Conservation (phyloP, 495 filamentous ascomycete species). For the Penicillium ochrochloron region DNA sequence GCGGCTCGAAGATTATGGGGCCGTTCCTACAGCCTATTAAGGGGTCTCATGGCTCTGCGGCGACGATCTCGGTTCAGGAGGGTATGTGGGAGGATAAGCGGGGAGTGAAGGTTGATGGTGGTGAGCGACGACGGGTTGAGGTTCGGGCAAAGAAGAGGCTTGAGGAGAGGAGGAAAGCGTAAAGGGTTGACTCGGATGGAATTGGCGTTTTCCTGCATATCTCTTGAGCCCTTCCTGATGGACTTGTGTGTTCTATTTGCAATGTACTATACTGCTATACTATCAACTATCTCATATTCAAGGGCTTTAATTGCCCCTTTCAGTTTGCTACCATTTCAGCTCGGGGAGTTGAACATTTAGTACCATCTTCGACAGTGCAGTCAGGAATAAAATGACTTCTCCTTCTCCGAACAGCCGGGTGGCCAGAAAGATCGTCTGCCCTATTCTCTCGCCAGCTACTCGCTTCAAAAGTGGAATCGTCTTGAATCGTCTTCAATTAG, state of each 20-base stretch:
- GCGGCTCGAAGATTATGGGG: conserved; percentile 68
- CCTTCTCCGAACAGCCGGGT: too few species aligned
- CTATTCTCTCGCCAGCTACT: not conserved
- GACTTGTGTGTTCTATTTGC: conserved; percentile 23
- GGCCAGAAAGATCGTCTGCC: not conserved
- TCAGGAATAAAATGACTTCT: not conserved
- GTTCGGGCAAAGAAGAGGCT: conserved; percentile 71
- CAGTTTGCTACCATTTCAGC: not conserved
- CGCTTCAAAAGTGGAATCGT: conserved; percentile 1
- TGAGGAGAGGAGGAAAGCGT: conserved; percentile 49
- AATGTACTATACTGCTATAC: conserved; percentile 35
- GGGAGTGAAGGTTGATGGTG: conserved; percentile 93
- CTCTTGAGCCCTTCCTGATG: conserved; percentile 17
- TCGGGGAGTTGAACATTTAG: not conserved
- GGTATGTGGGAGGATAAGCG: conserved; percentile 86
- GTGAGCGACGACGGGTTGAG: conserved; percentile 86
- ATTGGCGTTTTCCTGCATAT: conserved; percentile 30
- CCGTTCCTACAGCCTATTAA: conserved; percentile 70
- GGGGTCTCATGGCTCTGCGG: conserved; percentile 61
- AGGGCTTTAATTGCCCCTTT: conserved; percentile 6
- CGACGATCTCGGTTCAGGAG: conserved; percentile 70
- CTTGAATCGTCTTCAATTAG: conserved; percentile 26
- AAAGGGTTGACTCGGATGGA: conserved; percentile 15
- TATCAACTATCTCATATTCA: conserved; percentile 17
- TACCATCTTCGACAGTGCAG: not conserved